Evolutionary conservation across 352 stramenopile species (phyloP), one percentile per base, ranked within the genome.

Genomic region (Thraustochytrium striatum): DNA sequence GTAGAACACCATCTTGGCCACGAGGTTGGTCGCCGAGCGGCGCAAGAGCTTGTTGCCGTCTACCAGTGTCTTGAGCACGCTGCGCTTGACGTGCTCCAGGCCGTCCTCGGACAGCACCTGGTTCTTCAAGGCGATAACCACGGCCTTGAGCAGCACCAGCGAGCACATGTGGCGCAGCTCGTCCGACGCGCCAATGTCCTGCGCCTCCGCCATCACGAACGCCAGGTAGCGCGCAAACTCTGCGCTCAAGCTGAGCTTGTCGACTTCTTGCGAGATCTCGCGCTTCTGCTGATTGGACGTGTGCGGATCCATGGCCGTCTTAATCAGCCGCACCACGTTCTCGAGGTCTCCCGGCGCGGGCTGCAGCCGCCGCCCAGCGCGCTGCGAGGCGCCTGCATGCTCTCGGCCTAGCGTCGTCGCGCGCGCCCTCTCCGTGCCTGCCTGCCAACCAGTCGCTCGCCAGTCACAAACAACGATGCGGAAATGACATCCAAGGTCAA

Each of bases 61-160:
- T 9, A 43, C 30, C 16, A 75, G 47, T n/a, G 43, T 43, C 50
- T 61, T 39, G 5, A 75, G 44, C 65, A 75, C 65, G 35, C 44
- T 61, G 28, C 44, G 44, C 36, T 61, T 30, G 3, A 75, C 65
- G 7, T 75, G 52, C 2, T 30, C 65, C 11, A 75, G 41, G 65
- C 52, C 65, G 11, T 75, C 65, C 16, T 21, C 16, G 21, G 44
- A 43, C 11, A 25, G 9, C 25, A 75, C 65, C 3, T 19, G 11
- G 44, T 32, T 43, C 0, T 11, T 16, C 25, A 75, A 25, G 21
- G n/a, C 65, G 7, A 75, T 43, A 43, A 39, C 41, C 43, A 75
- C 44, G 35, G 65, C 65, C 65, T 75, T 75, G 25, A 75, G 65
- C 11, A 75, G 65, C 44, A 75, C 65, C 7, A 75, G 65, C n/a